Evolutionary conservation across 169 alveolate species (phyloP).

Genomic region (Babesia ovata): DNA sequence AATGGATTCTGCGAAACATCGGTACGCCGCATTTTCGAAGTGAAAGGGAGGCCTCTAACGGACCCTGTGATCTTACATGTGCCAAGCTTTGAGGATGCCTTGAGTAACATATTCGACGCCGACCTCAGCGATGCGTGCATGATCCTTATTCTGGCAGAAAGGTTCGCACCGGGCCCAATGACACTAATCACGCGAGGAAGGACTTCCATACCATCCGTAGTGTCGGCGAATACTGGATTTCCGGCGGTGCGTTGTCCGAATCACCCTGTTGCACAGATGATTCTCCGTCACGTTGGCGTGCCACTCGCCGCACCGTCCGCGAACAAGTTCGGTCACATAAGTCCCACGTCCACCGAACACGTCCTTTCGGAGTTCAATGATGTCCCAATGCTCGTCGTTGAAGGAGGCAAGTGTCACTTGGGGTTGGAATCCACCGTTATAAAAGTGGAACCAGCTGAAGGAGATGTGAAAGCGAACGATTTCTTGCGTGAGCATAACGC

Average conservation of each 20-base stretch:
- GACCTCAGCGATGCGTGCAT: constrained; percentile 70
- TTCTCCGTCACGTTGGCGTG: constrained; percentile 75
- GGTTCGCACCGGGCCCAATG: constrained; percentile 96
- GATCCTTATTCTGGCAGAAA: constrained; percentile 73
- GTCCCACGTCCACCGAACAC: constrained; percentile 93
- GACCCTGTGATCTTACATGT: constrained; percentile 95
- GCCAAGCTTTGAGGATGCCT: constrained; percentile 79
- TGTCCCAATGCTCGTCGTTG: constrained; percentile 87
- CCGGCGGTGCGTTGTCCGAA: constrained; percentile 92
- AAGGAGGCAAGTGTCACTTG: constrained; percentile 88
- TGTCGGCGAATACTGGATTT: constrained; percentile 87
- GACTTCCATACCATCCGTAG: constrained; percentile 74
- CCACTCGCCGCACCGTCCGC: constrained; percentile 98
- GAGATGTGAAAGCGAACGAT: constrained; percentile 5
- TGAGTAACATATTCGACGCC: constrained; percentile 76
- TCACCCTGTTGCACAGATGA: constrained; percentile 81
- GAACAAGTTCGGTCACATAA: constrained; percentile 93
- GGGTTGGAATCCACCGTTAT: constrained; percentile 96
- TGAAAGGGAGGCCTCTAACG: constrained; percentile 91
- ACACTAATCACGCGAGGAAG: constrained; percentile 88
- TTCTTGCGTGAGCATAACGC: constrained; percentile 6
- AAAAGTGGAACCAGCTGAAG: constrained; percentile 69
- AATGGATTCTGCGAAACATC: constrained; percentile 90
- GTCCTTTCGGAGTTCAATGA: constrained; percentile 88
- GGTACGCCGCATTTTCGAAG: constrained; percentile 82